Evolutionary conservation across 129 eudicot species (phyloP).

Genomic region (Centrapalus pauciflorus): DNA sequence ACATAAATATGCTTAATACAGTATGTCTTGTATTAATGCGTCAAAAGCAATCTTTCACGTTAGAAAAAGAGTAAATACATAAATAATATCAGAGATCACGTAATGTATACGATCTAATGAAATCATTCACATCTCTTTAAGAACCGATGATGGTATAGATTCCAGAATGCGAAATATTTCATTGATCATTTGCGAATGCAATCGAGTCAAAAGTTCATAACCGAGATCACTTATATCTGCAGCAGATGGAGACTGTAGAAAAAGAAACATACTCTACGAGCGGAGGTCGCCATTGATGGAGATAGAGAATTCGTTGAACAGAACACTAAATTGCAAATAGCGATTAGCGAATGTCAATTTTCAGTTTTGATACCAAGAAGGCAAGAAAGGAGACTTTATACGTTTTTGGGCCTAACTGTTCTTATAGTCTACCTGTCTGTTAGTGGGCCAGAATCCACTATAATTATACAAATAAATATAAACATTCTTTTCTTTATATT

Average conservation of each 20-base stretch:
- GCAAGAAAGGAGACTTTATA: too few species aligned
- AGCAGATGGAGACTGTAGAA: background rate
- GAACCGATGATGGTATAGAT: background rate
- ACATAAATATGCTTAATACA: background rate
- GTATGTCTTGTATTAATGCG: background rate
- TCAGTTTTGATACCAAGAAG: too few species aligned
- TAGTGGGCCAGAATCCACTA: too few species aligned
- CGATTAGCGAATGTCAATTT: conserved; percentile 2
- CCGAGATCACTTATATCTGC: background rate
- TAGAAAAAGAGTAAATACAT: background rate
- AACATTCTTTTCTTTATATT: too few species aligned
- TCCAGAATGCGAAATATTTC: background rate
- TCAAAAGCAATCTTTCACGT: background rate
- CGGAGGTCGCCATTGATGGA: conserved; percentile 27
- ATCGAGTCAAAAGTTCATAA: background rate
- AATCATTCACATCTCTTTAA: background rate
- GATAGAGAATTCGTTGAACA: background rate
- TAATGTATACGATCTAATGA: background rate
- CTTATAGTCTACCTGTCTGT: too few species aligned
- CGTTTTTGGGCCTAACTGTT: too few species aligned
- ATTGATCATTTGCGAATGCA: background rate
- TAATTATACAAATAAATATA: too few species aligned
- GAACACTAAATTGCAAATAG: background rate
- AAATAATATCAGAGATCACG: conserved; percentile 1
- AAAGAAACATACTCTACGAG: conserved; percentile 21